Percentiles rank a stretch among this genome's conserved stretches.
Conservation (phyloP, 1,139 yeast genomes). For the Sugiyamaella neomexicana region DNA sequence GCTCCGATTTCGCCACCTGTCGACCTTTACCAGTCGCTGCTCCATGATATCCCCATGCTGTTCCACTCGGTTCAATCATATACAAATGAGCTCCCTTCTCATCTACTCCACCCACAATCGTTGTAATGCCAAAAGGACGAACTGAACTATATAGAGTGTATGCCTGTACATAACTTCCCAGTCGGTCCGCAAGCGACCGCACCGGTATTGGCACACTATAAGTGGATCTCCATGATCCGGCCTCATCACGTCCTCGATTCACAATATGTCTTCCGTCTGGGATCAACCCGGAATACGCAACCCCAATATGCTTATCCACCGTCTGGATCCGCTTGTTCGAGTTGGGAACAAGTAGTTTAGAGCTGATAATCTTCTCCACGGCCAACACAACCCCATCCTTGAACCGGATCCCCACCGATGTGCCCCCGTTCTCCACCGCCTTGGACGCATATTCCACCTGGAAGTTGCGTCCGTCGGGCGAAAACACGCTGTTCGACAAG, state of each 20-base stretch:
- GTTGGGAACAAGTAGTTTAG: slow-evolving; percentile 86
- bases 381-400: slow-evolving; percentile 93
- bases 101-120: slow-evolving; percentile 93
- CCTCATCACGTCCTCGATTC: slow-evolving; percentile 89
- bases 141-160: slow-evolving; percentile 96
- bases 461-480: slow-evolving; percentile 89
- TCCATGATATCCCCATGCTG: slow-evolving; percentile 95
- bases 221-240: slow-evolving; percentile 70
- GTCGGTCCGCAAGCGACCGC: slow-evolving; percentile 79
- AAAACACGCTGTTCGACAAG: slow-evolving; percentile 85
- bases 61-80: slow-evolving; percentile 97
- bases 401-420: slow-evolving; percentile 89
- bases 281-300: slow-evolving; percentile 82
- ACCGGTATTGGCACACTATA: slow-evolving; percentile 79
- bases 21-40: slow-evolving; percentile 99
- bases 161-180: slow-evolving; percentile 92
- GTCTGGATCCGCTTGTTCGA: slow-evolving; percentile 89
- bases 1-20: slow-evolving; percentile 92
- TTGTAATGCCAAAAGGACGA: slow-evolving; percentile 92
- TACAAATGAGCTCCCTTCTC: slow-evolving; percentile 76
- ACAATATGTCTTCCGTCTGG: slow-evolving; percentile 98
- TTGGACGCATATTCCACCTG: slow-evolving; percentile 98
- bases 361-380: slow-evolving; percentile 86
- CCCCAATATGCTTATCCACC: slow-evolving; percentile 90
- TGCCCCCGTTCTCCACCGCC: slow-evolving; percentile 97